Evolutionary conservation across 805 yeast species (phyloP).

Genomic region (Metschnikowia hibisci): DNA sequence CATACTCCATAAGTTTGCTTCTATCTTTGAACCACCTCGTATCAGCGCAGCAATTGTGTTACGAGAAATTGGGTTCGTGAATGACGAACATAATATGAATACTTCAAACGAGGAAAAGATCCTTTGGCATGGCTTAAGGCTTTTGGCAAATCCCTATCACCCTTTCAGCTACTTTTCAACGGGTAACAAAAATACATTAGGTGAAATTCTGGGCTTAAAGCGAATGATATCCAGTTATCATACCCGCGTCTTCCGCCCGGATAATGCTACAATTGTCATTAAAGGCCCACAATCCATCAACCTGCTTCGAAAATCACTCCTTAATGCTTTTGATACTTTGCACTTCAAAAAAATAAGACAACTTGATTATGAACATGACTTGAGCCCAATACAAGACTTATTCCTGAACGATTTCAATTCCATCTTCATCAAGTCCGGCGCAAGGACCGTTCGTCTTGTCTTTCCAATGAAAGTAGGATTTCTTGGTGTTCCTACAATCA

Average conservation of each 20-base stretch:
- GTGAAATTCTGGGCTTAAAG: conserved; percentile 14
- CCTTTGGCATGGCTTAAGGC: conserved; percentile 55
- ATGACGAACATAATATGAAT: conserved; percentile 65
- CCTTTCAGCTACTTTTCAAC: conserved; percentile 64
- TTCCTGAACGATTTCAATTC: conserved; percentile 16
- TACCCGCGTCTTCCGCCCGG: conserved; percentile 38
- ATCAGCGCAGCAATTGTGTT: conserved; percentile 41
- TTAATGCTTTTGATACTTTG: conserved; percentile 19
- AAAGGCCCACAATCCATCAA: conserved; percentile 66
- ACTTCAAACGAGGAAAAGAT: conserved; percentile 41
- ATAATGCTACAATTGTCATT: conserved; percentile 54
- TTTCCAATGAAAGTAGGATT: conserved; percentile 37
- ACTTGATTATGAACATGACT: no score
- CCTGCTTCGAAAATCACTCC: conserved; percentile 49
- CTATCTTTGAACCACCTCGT: conserved; percentile 48
- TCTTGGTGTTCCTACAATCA: conserved; percentile 17
- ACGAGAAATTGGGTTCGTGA: conserved; percentile 56
- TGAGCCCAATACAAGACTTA: conserved; percentile 3
- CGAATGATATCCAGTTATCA: conserved; percentile 39
- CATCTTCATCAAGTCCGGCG: conserved; percentile 36
- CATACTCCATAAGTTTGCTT: conserved; percentile 47
- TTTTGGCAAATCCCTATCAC: conserved; percentile 44
- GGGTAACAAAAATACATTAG: conserved; percentile 50
- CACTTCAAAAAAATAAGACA: neutral
- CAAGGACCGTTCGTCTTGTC: conserved; percentile 37